Conservation (phyloP, 2,329 filamentous ascomycete genomes). For the Clathrospora elynae region DNA sequence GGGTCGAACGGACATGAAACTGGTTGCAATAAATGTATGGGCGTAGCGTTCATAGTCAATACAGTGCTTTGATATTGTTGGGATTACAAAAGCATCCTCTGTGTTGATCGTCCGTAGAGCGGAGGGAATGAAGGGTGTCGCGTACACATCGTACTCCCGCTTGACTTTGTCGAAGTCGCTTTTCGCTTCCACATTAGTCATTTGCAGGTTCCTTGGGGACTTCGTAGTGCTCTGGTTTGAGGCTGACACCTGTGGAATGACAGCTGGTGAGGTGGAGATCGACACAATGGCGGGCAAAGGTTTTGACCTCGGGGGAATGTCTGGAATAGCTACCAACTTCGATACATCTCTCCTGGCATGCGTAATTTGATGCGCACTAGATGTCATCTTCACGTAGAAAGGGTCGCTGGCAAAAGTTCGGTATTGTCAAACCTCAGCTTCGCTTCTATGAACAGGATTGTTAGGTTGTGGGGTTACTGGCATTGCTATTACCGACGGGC, state of each 20-base stretch:
- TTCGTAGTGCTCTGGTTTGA: not conserved
- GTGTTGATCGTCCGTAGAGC: conserved; percentile 24
- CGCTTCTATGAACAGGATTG: too few species aligned
- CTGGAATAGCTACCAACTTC: conserved; percentile 12
- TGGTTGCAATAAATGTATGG: conserved; percentile 23
- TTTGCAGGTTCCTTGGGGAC: not conserved
- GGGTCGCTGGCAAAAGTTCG: too few species aligned
- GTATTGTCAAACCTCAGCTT: too few species aligned
- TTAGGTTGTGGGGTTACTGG: too few species aligned
- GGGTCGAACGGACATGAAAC: conserved; percentile 18
- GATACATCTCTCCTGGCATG: conserved; percentile 1
- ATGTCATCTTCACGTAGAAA: too few species aligned
- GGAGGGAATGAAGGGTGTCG: conserved; percentile 24
- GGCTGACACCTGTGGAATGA: not conserved
- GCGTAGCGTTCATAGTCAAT: conserved; percentile 26
- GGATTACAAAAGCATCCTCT: conserved; percentile 7
- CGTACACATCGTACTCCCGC: conserved; percentile 31
- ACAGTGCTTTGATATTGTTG: conserved; percentile 16
- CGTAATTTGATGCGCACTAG: too few species aligned
- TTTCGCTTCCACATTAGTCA: not conserved
- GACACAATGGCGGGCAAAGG: not conserved
- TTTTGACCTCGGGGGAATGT: conserved; percentile 1
- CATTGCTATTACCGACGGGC: too few species aligned
- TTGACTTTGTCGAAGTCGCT: not conserved
- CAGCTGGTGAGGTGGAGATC: not conserved